Percentiles rank a stretch among this genome's conserved stretches.
phyloP scores from a whole-genome alignment of 257 asterid genomes.

The Nicotiana obtusifolia region DNA sequence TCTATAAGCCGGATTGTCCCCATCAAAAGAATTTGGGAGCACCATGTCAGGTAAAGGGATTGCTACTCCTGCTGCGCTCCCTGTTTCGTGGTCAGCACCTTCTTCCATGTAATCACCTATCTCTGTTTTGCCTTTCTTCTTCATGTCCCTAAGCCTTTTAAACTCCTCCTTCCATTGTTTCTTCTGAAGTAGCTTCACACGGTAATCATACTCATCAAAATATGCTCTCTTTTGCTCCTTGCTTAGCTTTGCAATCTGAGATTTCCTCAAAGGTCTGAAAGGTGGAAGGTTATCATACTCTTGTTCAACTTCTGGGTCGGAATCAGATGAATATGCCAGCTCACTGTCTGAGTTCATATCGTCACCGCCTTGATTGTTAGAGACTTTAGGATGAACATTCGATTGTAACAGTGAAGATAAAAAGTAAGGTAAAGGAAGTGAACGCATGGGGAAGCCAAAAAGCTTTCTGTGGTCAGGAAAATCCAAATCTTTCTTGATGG shows the following conservation, averaged over 20 bases:
- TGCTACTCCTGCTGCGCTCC: conserved; percentile 72
- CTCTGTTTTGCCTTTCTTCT: conserved; percentile 48
- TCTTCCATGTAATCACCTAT: conserved; percentile 39
- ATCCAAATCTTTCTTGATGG: conserved; percentile 18
- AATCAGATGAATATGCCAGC: conserved; percentile 18
- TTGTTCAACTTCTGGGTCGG: conserved; percentile 17
- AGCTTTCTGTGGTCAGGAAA: conserved; percentile 37
- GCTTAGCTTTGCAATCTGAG: conserved; percentile 66
- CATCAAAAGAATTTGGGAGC: conserved; percentile 80
- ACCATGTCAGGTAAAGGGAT: conserved; percentile 96
- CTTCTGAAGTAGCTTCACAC: conserved; percentile 91
- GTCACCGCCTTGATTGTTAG: conserved; percentile 26
- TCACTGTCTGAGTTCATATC: conserved; percentile 25
- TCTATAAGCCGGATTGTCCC: conserved; percentile 70
- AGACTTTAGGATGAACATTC: conserved; percentile 44
- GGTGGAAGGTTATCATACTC: conserved; percentile 81
- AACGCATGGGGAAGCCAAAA: conserved; percentile 24
- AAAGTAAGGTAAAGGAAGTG: conserved; percentile 25
- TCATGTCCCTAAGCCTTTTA: conserved; percentile 63
- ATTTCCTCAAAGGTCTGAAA: conserved; percentile 72
- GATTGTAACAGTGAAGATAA: conserved; percentile 36
- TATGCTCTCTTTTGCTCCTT: conserved; percentile 78
- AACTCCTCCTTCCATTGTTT: conserved; percentile 89
- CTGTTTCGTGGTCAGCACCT: conserved; percentile 38
- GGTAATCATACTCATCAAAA: conserved; percentile 84